Evolutionary conservation across 2,329 filamentous ascomycete genomes (phyloP), one percentile per base, ranked within the genome.

Genomic region (Blastomyces percursus): DNA sequence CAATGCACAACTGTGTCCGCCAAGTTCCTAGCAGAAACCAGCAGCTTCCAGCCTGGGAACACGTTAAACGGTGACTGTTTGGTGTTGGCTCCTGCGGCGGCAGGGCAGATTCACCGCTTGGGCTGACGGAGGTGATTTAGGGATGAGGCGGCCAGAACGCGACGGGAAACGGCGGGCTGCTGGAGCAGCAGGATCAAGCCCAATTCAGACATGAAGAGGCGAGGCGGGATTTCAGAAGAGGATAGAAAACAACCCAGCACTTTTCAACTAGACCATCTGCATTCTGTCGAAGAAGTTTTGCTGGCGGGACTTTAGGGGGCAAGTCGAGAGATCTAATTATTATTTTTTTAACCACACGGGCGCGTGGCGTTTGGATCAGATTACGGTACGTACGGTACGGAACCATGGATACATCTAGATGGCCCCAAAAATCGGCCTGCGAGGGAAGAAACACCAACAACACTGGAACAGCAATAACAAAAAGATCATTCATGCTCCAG

Each of bases 141-240:
- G 48, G 46, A 60, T 52, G 19, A n/a, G n/a, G 14, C 46, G 32
- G 59, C 16, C 35, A 42, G 46, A 27, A 38, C 40, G 19, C 32
- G 58, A 46, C 24, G 38, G 48, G 48, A 52, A 35, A 62, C 21
- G 14, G 57, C 24, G 57, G 35, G 61, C 61, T 63, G 61, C 61
- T 51, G 38, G 44, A 52, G 57, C 61, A 63, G 61, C 61, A 32
- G 42, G 35, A 24, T 44, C 16, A 44, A 24, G 44, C 35, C 50
- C 56, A 56, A 56, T 60, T 32, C 44, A n/a, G 40, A 52, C 61
- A 63, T 63, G 61, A 63, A 63, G 48, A 55, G 48, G n/a, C 12
- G 51, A 44, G 46, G 32, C n/a, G 54, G 19, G n/a, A 55, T 52
- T 21, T 16, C 42, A 14, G 27, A 59, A 48, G 7, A 21, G 16